Conservation (phyloP, 2,329 filamentous ascomycete species). For the Claviceps sp. region DNA sequence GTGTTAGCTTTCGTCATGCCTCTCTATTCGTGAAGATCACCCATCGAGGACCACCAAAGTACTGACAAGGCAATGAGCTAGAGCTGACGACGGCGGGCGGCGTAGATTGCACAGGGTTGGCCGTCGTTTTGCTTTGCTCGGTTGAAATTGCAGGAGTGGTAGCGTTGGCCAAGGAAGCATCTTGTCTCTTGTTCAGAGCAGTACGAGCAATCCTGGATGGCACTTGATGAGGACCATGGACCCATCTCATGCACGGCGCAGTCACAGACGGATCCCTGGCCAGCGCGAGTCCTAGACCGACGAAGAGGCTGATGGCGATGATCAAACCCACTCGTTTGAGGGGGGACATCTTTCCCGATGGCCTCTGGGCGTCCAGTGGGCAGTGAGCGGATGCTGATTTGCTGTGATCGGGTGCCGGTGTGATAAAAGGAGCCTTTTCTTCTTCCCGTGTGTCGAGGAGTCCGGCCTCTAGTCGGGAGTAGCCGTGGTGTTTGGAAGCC, state of each 20-base stretch:
- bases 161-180: not conserved
- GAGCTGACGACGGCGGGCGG: not conserved
- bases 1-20: not conserved
- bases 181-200: conserved; percentile 2
- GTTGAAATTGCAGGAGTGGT: not conserved
- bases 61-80: not conserved
- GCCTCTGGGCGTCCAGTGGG: not conserved
- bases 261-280: conserved; percentile 1
- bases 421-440: conserved; percentile 10
- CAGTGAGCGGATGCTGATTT: not conserved
- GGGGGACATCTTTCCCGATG: conserved; percentile 8
- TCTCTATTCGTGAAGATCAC: not conserved
- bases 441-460: conserved; percentile 12
- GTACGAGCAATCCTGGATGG: conserved; percentile 1
- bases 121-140: not conserved
- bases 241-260: conserved; percentile 1
- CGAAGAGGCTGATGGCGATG: conserved; percentile 14
- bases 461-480: conserved; percentile 12
- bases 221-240: not conserved
- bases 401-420: conserved; percentile 1
- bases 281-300: conserved; percentile 13
- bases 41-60: not conserved
- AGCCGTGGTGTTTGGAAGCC: conserved; percentile 1
- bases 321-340: conserved; percentile 7
- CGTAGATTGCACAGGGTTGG: not conserved